A percentile compares a stretch with the other conserved stretches of the same genome.
These are phyloP conservation scores for Microcera coccophila DNA, from an alignment of 2,329 filamentous ascomycete species.

Conservation along the genomic window DNA sequence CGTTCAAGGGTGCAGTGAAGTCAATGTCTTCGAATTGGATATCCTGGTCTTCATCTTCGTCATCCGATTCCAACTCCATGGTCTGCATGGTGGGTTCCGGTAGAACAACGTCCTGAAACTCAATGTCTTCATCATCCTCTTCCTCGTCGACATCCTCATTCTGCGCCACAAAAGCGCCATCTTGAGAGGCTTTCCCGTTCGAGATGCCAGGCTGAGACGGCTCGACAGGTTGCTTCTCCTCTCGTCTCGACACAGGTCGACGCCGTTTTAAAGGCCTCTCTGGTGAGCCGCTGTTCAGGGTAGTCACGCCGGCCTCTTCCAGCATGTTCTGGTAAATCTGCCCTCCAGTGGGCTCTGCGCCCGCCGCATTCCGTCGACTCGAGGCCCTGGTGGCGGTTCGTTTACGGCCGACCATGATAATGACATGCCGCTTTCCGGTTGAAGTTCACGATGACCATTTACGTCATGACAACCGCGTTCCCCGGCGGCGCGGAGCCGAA, in stretches of 20 bases:
- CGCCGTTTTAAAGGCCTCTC: conserved; percentile 42
- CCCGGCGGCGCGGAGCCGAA: too few relatives aligned
- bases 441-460: neutral
- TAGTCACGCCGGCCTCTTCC: conserved; percentile 42
- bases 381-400: conserved; percentile 24
- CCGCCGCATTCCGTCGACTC: conserved; percentile 13
- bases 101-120: conserved; percentile 50
- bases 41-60: conserved; percentile 42
- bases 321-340: conserved; percentile 49
- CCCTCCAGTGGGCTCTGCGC: conserved; percentile 24
- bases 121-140: conserved; percentile 41
- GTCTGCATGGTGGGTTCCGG: conserved; percentile 50
- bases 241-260: conserved; percentile 21
- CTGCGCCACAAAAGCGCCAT: neutral
- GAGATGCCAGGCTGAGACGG: neutral
- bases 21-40: conserved; percentile 49
- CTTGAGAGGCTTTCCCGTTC: neutral
- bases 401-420: conserved; percentile 31
- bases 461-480: neutral
- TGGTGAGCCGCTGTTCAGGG: conserved; percentile 21
- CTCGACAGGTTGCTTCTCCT: neutral
- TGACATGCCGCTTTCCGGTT: conserved; percentile 5
- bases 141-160: conserved; percentile 28
- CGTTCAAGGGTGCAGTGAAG: conserved; percentile 32
- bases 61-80: conserved; percentile 46